Base-by-base conservation (phyloP, 192 early-diverging fungal genomes). In the Entomortierella parvispora region DNA sequence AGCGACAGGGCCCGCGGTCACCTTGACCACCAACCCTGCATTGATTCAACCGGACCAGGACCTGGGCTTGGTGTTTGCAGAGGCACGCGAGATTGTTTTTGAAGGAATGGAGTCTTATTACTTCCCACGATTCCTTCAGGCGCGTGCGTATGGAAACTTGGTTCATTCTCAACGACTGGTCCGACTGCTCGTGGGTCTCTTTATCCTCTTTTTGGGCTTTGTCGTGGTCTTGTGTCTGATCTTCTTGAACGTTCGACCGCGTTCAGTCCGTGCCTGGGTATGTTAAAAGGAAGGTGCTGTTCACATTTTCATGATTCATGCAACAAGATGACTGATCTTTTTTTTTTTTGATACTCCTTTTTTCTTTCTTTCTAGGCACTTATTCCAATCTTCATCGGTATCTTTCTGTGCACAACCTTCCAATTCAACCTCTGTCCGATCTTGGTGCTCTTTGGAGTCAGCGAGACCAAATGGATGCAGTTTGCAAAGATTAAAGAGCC, bases 111-210 rank as follows among this genome's bases (percentile, higher is more conserved):
- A 85, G 46, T 57, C 65, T 22, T 70, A 82, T 29, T 80, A 80
- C 14, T 90, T 85, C 51, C 87, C 89, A n/a, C 71, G 82, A 29
- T 90, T 90, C 54, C 45, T 90, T 12, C 56, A 81, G 25, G 67
- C 81, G 11, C 82, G 85, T 20, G 86, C 83, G 11, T 88, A 82
- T 64, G 86, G 87, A 2, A 90, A 90, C 58, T 81, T 87, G 51
- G 83, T 71, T 7, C 53, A 77, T 15, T 74, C 62, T 32, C 87
- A 90, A 25, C 78, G 74, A 22, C 18, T 87, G 26, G 53, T 81
- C 37, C 62, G 89, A 37, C 34, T 83, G 17, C 72, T 80, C 2
- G 4, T 87, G 18, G 89, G 89, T 1, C 58, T 88, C 2, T 59
- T 83, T 7, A 79, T 70, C 4, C 65, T 90, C 33, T 76, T 90